phyloP scores from a whole-genome alignment of 108 stramenopile species.

The Chaetoceros muelleri region DNA sequence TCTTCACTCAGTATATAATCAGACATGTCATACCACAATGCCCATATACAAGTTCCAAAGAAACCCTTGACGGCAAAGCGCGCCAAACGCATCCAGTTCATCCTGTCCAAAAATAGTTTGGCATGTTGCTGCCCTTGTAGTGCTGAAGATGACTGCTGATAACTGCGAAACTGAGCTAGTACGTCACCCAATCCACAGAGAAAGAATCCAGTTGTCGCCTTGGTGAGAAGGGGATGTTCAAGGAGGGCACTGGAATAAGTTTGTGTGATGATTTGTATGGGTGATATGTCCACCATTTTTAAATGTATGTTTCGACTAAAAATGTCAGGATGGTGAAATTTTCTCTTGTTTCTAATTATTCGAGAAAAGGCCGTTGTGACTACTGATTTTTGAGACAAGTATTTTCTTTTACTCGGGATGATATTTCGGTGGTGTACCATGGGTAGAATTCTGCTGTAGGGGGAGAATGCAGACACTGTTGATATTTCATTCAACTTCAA shows the following conservation, averaged over 20 bases:
- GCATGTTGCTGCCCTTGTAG: not conserved
- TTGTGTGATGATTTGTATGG: no score
- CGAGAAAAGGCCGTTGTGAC: no score
- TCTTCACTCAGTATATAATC: slow-evolving; percentile 2
- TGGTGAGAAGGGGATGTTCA: slow-evolving; percentile 27
- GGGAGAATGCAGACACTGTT: no score
- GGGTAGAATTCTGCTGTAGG: no score
- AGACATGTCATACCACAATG: slow-evolving; percentile 11
- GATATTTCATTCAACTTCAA: no score
- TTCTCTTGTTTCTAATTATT: no score
- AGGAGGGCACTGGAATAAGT: slow-evolving; percentile 6
- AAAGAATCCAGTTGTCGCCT: slow-evolving; percentile 21
- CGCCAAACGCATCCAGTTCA: not conserved
- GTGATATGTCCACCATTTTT: no score
- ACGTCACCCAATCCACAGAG: slow-evolving; percentile 25
- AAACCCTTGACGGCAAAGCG: slow-evolving; percentile 12
- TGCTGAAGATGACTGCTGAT: not conserved
- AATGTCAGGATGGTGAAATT: no score
- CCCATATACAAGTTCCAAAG: slow-evolving; percentile 17
- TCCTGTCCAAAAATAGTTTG: not conserved
- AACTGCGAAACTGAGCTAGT: slow-evolving; percentile 23
- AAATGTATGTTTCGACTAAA: no score
- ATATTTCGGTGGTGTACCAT: no score
- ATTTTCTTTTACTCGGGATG: no score
- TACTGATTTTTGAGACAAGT: no score